Percentiles rank a stretch among this genome's conserved stretches.
phyloP scores from a whole-genome alignment of 2,329 filamentous ascomycete genomes.

The Aspergillus oerlinghausenensis region DNA sequence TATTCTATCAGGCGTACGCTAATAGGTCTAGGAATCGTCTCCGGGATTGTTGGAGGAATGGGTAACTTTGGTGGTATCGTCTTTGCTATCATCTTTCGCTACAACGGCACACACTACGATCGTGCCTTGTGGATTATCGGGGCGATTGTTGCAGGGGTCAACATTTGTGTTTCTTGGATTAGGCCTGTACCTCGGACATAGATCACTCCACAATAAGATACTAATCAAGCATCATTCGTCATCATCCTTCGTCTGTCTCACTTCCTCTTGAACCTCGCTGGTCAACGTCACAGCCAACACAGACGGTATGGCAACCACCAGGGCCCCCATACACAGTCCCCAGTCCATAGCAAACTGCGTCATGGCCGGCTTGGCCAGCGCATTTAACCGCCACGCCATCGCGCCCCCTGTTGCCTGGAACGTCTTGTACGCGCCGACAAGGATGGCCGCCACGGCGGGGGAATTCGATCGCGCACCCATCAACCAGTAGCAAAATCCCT shows the following conservation, averaged over 20 bases:
- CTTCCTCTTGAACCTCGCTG: constrained; percentile 13
- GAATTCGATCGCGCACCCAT: constrained; percentile 45
- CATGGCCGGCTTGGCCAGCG: constrained; percentile 32
- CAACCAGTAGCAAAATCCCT: constrained; percentile 62
- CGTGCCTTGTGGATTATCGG: constrained; percentile 79
- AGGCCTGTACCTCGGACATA: constrained; percentile 40
- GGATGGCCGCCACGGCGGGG: constrained; percentile 38
- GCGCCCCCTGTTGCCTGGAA: constrained; percentile 43
- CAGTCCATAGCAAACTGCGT: constrained; percentile 45
- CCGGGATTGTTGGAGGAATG: constrained; percentile 70
- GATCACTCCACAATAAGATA: neutral
- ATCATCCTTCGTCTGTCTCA: neutral
- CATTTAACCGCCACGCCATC: constrained; percentile 46
- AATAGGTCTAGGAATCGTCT: constrained; percentile 51
- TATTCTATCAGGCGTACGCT: neutral
- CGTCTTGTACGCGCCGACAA: constrained; percentile 47
- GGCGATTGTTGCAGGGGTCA: constrained; percentile 65
- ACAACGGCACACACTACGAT: constrained; percentile 63
- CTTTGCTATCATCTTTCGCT: constrained; percentile 79
- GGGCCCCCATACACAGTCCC: constrained; percentile 43
- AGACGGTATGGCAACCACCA: constrained; percentile 41
- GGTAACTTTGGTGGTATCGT: constrained; percentile 83
- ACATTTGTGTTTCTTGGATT: constrained; percentile 63
- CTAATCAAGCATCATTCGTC: neutral
- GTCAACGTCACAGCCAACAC: constrained; percentile 39